A percentile compares a stretch with the other conserved stretches of the same genome.
phyloP scores from a whole-genome alignment of 1,284 basidiomycete species.

The Pholiota adiposa region DNA sequence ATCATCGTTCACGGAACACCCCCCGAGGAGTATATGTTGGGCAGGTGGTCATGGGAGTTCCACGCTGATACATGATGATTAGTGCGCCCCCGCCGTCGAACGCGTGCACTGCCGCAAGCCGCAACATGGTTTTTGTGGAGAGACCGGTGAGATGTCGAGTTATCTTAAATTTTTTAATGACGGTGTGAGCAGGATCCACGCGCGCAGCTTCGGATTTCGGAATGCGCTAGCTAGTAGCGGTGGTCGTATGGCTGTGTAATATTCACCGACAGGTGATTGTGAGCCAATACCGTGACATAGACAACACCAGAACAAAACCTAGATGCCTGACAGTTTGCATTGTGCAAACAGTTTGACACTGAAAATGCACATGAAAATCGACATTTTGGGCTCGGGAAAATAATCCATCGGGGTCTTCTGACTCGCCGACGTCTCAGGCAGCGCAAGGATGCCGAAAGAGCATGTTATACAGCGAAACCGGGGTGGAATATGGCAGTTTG shows the following conservation, averaged over 20 bases:
- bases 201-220: background rate
- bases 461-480: slow-evolving; percentile 4
- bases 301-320: background rate
- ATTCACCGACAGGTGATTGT: background rate
- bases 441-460: background rate
- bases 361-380: background rate
- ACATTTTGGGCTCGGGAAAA: background rate
- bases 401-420: background rate
- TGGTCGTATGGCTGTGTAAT: background rate
- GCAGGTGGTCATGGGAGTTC: background rate
- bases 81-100: background rate
- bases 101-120: background rate
- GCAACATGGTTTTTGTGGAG: background rate
- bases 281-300: background rate
- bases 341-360: background rate
- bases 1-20: background rate
- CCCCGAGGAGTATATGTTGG: background rate
- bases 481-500: background rate
- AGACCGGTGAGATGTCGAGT: background rate
- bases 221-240: background rate
- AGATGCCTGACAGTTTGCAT: background rate
- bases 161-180: background rate
- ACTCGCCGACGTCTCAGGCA: background rate
- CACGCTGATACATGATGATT: background rate
- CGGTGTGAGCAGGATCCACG: background rate